Evolutionary conservation across 441 rosid genomes (phyloP), one percentile per base, ranked within the genome.

Genomic region (Syzygium syzygioides): DNA sequence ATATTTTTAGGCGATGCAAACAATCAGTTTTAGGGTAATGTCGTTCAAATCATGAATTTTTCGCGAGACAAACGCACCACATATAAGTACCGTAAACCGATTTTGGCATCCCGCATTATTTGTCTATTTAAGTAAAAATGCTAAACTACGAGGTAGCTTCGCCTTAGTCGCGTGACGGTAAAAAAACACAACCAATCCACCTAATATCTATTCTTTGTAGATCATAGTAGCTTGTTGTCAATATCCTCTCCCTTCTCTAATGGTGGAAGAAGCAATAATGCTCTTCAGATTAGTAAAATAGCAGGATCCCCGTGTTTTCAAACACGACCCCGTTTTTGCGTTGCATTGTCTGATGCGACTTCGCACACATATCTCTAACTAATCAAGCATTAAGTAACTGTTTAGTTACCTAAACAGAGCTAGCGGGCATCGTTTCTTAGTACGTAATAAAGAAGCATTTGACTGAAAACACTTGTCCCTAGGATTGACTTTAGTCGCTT

Each of bases 41-140:
- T 64, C 17, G 4, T 2, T 19, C 2, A n/a, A 64, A 64, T 64
- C 23, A 64, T 64, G 2, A 4, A 18, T 64, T 32, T 17, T 66
- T 41, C 3, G 4, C 9, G 12, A 8, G 76, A 30, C 41, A 30
- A 30, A 32, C 8, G 76, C 13, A 66, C 41, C 76, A 17, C 41
- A 32, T 17, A 17, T 17, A 6, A 11, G 28, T 37, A 23, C 14
- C 1, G 3, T 37, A 1, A 37, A 32, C 14, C 3, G 0, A 13
- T 71, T 3, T 23, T 9, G 41, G 17, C 15, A 71, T 71, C 14
- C 15, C 5, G 18, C 83, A 76, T 37, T 37, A 1, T 41, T 76
- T 76, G n/a, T 37, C 17, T 25, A 12, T 76, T 76, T 41, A 41
- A 76, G 83, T 37, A 23, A 37, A 71, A 37, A 37, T 76, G 52